Conservation (phyloP, 345 rosid species). For the Ricinus communis region DNA sequence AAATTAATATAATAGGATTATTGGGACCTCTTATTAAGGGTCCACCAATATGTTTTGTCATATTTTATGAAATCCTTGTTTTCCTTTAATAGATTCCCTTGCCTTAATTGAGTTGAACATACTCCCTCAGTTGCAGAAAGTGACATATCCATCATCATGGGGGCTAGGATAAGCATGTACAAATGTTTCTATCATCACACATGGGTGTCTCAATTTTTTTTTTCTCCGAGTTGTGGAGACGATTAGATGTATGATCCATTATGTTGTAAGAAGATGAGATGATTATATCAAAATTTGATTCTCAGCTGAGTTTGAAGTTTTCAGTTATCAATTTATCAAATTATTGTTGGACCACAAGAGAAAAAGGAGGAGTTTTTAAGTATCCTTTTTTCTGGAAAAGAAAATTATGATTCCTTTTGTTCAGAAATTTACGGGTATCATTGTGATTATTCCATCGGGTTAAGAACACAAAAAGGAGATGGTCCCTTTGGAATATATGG, state of each 20-base stretch:
- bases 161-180: background rate
- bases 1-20: background rate
- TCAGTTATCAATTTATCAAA: too few relatives aligned
- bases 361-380: background rate
- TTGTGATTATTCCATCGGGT: background rate
- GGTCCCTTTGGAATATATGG: background rate
- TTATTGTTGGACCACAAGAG: too few relatives aligned
- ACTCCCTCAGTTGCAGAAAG: background rate
- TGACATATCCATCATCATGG: background rate
- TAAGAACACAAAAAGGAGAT: background rate
- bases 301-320: too few relatives aligned
- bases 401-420: background rate
- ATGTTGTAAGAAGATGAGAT: too few relatives aligned
- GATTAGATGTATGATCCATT: too few relatives aligned
- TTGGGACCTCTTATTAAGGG: conserved; percentile 19
- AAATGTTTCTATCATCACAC: too few relatives aligned
- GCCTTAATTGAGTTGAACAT: background rate
- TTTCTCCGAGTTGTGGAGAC: too few relatives aligned
- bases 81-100: background rate
- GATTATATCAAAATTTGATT: too few relatives aligned
- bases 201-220: too few relatives aligned
- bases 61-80: background rate
- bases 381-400: background rate
- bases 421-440: too few relatives aligned
- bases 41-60: background rate